Conservation (phyloP, 78 protist genomes). For the Planoprotostelium fungivorum region DNA sequence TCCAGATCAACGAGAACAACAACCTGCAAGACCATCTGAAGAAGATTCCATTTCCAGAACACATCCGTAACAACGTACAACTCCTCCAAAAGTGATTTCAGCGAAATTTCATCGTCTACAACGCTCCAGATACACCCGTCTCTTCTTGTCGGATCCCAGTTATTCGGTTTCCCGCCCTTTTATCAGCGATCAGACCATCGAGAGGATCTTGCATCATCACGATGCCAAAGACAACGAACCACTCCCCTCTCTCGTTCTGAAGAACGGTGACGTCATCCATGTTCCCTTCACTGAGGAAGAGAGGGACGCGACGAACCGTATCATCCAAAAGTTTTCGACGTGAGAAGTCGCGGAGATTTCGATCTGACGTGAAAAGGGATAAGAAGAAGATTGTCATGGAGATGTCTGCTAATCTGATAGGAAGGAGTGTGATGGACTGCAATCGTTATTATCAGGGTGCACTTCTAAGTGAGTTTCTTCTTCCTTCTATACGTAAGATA, state of each 20-base stretch:
- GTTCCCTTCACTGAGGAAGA: background rate
- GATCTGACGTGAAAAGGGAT: background rate
- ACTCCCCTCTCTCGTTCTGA: background rate
- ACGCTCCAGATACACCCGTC: background rate
- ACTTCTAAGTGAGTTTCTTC: background rate
- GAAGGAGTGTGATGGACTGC: background rate
- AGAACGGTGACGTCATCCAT: background rate
- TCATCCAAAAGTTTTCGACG: background rate
- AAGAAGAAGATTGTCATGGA: background rate
- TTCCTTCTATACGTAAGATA: too few relatives aligned
- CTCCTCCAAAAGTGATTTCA: too few relatives aligned
- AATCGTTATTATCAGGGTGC: background rate
- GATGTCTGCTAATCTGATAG: background rate
- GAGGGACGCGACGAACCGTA: background rate
- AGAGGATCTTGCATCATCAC: background rate
- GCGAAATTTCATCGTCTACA: background rate
- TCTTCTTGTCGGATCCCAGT: background rate
- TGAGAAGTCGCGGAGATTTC: background rate
- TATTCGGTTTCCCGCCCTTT: background rate
- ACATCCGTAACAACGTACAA: background rate
- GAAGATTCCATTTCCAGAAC: conserved; percentile 1
- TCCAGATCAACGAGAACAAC: too few relatives aligned
- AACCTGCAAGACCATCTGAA: background rate
- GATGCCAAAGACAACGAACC: background rate
- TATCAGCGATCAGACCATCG: background rate